Base-by-base conservation (phyloP, 2,329 filamentous ascomycete genomes). In the Verticillium tricorpus region DNA sequence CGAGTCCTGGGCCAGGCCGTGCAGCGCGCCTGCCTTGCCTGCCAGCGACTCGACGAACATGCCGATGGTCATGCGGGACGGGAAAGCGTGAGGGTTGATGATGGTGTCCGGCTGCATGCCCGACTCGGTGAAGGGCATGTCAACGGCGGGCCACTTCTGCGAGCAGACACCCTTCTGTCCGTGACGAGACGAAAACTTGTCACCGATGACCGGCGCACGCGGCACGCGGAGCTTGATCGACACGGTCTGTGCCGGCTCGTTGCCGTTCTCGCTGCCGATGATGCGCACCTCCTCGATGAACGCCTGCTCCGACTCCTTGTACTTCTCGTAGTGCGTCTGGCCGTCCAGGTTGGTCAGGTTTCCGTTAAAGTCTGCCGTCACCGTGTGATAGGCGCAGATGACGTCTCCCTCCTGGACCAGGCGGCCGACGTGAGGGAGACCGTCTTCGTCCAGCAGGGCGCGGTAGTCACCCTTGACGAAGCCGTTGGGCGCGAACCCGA, bases 51-150 rank as follows among this genome's bases (percentile, higher is more conserved):
- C 95, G 72, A 99, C 88, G 77, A 99, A 98, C 92, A 98, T 98
- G 72, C 95, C 95, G 73, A 99, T 99, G 22, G 95, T 99, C 95
- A 99, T 99, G 77, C 95, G 93, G 56, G 94, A 98, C 8, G 95
- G 95, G 84, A 99, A 99, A 72, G 95, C 95, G 83, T 99, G 95
- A 50, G 95, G 95, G 79, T 99, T 99, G 82, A 99, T 99, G 77
- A 99, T 99, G 70, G 97, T 84, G 76, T 99, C 95, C 11, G 95
- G 95, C 72, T 97, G 93, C 64, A 99, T 98, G 60, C 95, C 95
- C 6, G 90, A 91, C 78, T 99, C 95, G 2, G 92, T 93, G 78
- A 98, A 99, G 3, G 95, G 95, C 91, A 99, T 95, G 74, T 98
- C 93, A 63, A 91, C 81, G 2, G 89, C 85, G 0, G 93, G 95